These are phyloP conservation scores for Neonectria magnoliae DNA, from an alignment of 2,329 filamentous ascomycete species.

Conservation along the genomic window DNA sequence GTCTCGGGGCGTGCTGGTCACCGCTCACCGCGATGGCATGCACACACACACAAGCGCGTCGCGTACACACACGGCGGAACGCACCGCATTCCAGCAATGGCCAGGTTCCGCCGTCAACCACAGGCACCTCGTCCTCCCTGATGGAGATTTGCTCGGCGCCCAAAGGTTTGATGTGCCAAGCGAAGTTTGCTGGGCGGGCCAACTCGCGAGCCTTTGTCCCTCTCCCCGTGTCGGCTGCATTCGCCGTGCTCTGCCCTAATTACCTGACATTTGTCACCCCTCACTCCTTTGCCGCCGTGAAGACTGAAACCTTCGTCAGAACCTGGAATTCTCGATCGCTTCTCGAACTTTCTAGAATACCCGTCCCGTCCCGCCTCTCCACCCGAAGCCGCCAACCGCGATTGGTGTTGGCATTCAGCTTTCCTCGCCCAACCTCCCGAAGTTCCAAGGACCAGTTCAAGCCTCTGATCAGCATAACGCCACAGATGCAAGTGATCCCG, in stretches of 20 bases:
- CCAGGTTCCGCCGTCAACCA: background rate
- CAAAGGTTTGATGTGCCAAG: background rate
- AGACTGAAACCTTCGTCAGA: slow-evolving; percentile 4
- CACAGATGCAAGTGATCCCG: background rate
- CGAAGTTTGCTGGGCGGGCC: background rate
- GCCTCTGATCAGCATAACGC: background rate
- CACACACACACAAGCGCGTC: background rate
- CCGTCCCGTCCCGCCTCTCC: background rate
- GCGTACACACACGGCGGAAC: slow-evolving; percentile 6
- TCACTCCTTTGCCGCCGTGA: background rate
- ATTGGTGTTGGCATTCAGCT: background rate
- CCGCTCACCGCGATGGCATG: background rate
- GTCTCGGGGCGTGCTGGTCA: background rate
- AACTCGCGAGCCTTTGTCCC: background rate
- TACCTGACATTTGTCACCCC: background rate
- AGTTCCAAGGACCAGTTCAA: background rate
- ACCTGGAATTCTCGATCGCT: slow-evolving; percentile 5
- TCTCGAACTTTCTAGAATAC: slow-evolving; percentile 18
- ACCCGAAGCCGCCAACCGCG: background rate
- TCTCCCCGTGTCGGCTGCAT: background rate
- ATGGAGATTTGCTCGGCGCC: background rate
- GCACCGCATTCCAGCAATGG: background rate
- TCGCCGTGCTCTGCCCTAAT: background rate
- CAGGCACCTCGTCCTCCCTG: background rate
- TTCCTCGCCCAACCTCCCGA: background rate